Base-by-base conservation (phyloP, 306 rosid species). In the Casuarina glauca region DNA sequence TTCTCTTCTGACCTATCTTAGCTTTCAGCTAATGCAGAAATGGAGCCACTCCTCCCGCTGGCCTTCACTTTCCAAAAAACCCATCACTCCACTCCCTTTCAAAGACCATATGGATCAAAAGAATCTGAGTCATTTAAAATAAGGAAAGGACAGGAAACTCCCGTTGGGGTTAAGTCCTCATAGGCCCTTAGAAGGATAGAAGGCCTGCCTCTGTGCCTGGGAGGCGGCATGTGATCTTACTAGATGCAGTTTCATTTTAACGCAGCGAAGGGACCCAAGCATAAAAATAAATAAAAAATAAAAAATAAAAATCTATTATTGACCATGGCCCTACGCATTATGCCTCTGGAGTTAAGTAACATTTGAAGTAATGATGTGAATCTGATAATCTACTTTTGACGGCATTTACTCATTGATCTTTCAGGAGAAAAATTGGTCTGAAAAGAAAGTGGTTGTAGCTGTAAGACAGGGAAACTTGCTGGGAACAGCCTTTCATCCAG, bases 401-500 rank as follows among this genome's bases (percentile, higher is more conserved):
- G 53, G 48, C 11, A 49, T 54, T 20, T 74, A 54, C 86, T 70
- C 69, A 75, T 80, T 74, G 53, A 62, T 69, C 72, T 88, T 72
- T 45, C 89, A 95, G 99, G 91, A 85, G 74, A 86, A 82, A 75
- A 44, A 71, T 44, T 87, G 41, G 58, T 76, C 84, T 64, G 82
- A 72, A 76, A 76, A 84, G 64, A 89, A 86, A 85, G 99, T 95
- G 63, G 87, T 95, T 82, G 97, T 92, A 63, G 97, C 99, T 9
- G 97, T 93, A 62, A 86, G 93, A 84, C 99, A 95, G 83, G 92
- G 88, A 72, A 95, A 92, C 83, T 77, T 93, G 82, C 88, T 93
- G 26, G 99, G 78, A 2, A 95, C 99, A 49, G 99, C 97, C 75
- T 95, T 95, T 76, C 99, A 95, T 85, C 99, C 99, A 71, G 99